These are phyloP conservation scores for Phyllosticta ampelicida DNA, from an alignment of 2,329 filamentous ascomycete genomes.

Conservation along the genomic window DNA sequence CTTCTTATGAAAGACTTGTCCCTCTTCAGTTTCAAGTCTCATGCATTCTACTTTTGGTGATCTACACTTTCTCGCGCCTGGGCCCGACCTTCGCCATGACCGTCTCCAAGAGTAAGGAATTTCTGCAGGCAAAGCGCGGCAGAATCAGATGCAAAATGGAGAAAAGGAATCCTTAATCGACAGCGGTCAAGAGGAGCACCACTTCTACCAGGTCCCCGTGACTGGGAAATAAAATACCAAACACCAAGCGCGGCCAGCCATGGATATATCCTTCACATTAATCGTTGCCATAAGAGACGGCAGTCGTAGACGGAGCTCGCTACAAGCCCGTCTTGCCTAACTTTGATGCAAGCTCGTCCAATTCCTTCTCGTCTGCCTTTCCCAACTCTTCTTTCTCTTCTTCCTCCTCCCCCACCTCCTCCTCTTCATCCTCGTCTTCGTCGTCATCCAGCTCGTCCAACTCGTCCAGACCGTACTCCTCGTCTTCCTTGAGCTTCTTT, in stretches of 20 bases:
- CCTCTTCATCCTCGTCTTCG: conserved; percentile 70
- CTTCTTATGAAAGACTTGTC: background rate
- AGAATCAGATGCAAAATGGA: background rate
- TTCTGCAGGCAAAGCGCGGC: background rate
- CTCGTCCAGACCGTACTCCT: conserved; percentile 45
- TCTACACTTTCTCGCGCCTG: background rate
- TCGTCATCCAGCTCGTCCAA: conserved; percentile 74
- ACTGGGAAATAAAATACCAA: background rate
- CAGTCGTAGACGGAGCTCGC: background rate
- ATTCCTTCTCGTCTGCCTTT: conserved; percentile 62
- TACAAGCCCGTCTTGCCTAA: conserved; percentile 54
- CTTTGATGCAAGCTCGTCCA: conserved; percentile 68
- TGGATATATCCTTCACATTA: background rate
- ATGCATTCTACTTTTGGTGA: background rate
- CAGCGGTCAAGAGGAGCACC: background rate
- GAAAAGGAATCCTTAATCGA: background rate
- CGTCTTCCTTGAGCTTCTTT: conserved; percentile 36
- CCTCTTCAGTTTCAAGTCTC: no score
- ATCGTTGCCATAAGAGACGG: background rate
- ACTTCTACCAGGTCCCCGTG: background rate
- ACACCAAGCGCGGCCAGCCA: background rate
- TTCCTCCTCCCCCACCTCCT: conserved; percentile 58
- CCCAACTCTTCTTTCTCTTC: conserved; percentile 50
- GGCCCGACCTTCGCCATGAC: background rate
- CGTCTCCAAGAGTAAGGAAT: background rate